phyloP scores from a whole-genome alignment of 768 basidiomycete species.

The Hypholoma fasciculare region DNA sequence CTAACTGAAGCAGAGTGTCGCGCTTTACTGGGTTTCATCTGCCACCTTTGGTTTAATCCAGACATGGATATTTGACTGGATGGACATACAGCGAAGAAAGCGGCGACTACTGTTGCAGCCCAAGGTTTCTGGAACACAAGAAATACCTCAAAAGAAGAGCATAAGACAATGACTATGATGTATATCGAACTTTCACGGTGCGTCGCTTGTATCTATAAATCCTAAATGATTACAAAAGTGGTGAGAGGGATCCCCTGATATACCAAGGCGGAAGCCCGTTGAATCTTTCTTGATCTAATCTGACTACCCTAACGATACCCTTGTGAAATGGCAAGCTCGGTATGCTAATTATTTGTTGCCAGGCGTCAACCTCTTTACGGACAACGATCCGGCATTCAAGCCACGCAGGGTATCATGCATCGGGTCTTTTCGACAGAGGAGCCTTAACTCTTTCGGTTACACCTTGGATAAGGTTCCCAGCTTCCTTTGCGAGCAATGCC shows the following conservation, averaged over 20 bases:
- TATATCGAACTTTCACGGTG: slow-evolving; percentile 16
- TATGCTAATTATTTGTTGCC: too few relatives aligned
- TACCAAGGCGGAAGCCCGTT: slow-evolving; percentile 47
- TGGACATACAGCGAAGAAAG: slow-evolving; percentile 44
- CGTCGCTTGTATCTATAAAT: too few relatives aligned
- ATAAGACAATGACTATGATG: slow-evolving; percentile 13
- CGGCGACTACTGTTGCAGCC: slow-evolving; percentile 10
- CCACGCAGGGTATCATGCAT: too few relatives aligned
- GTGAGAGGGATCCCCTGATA: slow-evolving; percentile 61
- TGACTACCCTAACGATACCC: slow-evolving; percentile 41
- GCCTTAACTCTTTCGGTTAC: too few relatives aligned
- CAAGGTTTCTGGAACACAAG: background rate
- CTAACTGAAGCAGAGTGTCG: slow-evolving; percentile 49
- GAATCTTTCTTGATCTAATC: slow-evolving; percentile 91
- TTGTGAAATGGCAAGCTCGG: too few relatives aligned
- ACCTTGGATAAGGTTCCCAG: background rate
- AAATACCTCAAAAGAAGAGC: background rate
- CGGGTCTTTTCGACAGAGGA: background rate
- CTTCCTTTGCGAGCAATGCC: too few relatives aligned
- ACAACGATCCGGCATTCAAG: too few relatives aligned
- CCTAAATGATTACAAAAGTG: slow-evolving; percentile 76
- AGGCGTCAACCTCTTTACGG: too few relatives aligned
- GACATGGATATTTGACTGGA: slow-evolving; percentile 72
- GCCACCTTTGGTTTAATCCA: slow-evolving; percentile 73
- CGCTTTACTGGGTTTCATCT: slow-evolving; percentile 79